These are phyloP conservation scores for Penicillium samsonianum DNA, from an alignment of 495 filamentous ascomycete genomes.

Conservation along the genomic window DNA sequence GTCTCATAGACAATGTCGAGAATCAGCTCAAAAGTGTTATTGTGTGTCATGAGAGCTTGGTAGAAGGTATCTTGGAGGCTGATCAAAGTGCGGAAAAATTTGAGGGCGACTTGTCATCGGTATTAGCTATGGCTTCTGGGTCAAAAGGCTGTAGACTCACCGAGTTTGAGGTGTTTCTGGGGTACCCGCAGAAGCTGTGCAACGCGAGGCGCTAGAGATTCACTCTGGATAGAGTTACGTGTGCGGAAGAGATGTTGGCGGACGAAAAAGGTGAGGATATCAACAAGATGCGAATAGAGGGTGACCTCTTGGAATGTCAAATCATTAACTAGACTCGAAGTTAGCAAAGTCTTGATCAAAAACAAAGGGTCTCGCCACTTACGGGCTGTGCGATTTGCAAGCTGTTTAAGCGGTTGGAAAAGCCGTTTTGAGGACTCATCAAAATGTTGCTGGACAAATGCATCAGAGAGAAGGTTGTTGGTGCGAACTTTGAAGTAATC, in stretches of 20 bases:
- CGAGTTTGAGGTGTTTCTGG: conserved; percentile 91
- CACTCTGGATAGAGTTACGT: conserved; percentile 82
- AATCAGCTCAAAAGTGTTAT: conserved; percentile 83
- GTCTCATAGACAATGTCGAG: conserved; percentile 85
- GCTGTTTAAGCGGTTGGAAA: conserved; percentile 81
- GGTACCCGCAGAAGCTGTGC: conserved; percentile 80
- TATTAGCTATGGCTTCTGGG: conserved; percentile 12
- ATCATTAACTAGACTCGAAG: conserved; percentile 51
- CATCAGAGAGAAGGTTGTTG: conserved; percentile 76
- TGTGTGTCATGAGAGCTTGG: conserved; percentile 79
- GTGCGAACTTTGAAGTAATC: conserved; percentile 69
- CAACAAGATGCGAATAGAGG: conserved; percentile 85
- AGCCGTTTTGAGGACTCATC: conserved; percentile 83
- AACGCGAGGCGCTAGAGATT: conserved; percentile 77
- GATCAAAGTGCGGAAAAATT: conserved; percentile 90
- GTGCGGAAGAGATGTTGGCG: conserved; percentile 83
- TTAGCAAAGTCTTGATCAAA: conserved; percentile 17
- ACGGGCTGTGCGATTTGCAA: conserved; percentile 66
- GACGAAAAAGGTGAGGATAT: conserved; percentile 93
- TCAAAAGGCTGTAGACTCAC: conserved; percentile 50
- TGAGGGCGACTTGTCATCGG: conserved; percentile 71
- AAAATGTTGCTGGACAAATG: conserved; percentile 85
- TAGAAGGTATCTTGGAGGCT: conserved; percentile 91
- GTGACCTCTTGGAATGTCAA: conserved; percentile 79
- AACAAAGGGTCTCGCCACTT: conserved; percentile 28